Evolutionary conservation across 2,329 filamentous ascomycete species (phyloP).

Genomic region (Neopestalotiopsis sp.): DNA sequence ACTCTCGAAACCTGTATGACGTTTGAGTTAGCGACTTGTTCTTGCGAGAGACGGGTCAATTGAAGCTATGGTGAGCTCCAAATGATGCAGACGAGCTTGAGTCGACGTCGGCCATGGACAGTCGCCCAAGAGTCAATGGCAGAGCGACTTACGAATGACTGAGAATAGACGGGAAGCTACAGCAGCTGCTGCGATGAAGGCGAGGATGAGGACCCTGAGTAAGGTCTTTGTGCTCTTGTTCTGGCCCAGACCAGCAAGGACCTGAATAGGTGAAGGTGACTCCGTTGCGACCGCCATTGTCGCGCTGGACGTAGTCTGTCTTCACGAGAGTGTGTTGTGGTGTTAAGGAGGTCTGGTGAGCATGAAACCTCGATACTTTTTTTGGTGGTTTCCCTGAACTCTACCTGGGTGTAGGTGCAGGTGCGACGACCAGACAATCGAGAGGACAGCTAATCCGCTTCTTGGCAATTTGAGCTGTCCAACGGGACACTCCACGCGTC

Average conservation of each 20-base stretch:
- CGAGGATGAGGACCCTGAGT: constrained; percentile 87
- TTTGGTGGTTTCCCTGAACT: constrained; percentile 5
- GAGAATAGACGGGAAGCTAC: constrained; percentile 95
- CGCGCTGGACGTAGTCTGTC: constrained; percentile 27
- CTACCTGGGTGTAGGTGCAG: not conserved
- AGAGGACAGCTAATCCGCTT: constrained; percentile 3
- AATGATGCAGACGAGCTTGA: not conserved
- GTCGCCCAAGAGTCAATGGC: not conserved
- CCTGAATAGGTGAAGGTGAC: constrained; percentile 33
- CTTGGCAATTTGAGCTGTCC: not conserved
- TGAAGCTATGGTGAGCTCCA: constrained; percentile 2
- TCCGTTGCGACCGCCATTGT: constrained; percentile 44
- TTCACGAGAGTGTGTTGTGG: constrained; percentile 14
- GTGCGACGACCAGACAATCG: not conserved
- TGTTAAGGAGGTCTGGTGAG: constrained; percentile 17
- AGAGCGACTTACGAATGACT: constrained; percentile 80
- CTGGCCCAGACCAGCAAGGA: constrained; percentile 74
- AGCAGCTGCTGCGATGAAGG: constrained; percentile 88
- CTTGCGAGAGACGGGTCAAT: constrained; percentile 35
- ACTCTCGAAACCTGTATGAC: constrained; percentile 81
- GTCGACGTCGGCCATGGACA: not conserved
- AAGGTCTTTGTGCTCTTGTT: constrained; percentile 83
- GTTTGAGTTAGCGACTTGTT: not conserved
- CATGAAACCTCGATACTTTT: constrained; percentile 18
- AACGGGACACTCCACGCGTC: not conserved